These are phyloP conservation scores for Botrytis sinoallii DNA, from an alignment of 2,329 filamentous ascomycete species.

Conservation along the genomic window DNA sequence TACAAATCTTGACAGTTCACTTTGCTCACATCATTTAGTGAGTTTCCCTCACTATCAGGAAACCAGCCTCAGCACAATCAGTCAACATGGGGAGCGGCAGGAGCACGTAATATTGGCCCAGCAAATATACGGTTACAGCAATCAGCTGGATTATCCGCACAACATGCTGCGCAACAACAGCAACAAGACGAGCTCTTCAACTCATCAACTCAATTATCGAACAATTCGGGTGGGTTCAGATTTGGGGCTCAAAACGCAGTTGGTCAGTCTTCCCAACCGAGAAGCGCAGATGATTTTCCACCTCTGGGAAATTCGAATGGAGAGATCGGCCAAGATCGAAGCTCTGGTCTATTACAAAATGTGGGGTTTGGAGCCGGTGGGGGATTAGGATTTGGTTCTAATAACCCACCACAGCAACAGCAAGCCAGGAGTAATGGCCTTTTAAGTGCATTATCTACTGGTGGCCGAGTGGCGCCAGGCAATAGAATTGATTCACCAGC, in stretches of 20 bases:
- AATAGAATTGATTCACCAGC: constrained; percentile 35
- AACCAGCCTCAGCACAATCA: constrained; percentile 46
- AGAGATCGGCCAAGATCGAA: constrained; percentile 56
- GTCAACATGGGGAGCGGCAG: constrained; percentile 36
- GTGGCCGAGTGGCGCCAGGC: constrained; percentile 48
- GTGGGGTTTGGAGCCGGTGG: constrained; percentile 54
- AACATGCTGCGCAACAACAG: constrained; percentile 35
- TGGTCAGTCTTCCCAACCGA: constrained; percentile 40
- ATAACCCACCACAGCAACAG: constrained; percentile 41
- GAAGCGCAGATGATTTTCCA: constrained; percentile 58
- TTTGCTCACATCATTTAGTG: constrained; percentile 43
- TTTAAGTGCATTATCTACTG: constrained; percentile 62
- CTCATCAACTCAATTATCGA: constrained; percentile 36
- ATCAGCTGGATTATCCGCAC: constrained; percentile 32
- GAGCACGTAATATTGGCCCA: constrained; percentile 33
- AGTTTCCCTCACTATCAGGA: constrained; percentile 64
- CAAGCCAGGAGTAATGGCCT: constrained; percentile 57
- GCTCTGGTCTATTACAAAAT: constrained; percentile 50
- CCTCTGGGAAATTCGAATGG: constrained; percentile 57
- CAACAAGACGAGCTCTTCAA: constrained; percentile 39
- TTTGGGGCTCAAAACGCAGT: constrained; percentile 38
- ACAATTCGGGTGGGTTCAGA: constrained; percentile 35
- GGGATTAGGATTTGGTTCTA: constrained; percentile 39
- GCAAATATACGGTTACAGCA: constrained; percentile 36
- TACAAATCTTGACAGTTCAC: neutral